phyloP scores from a whole-genome alignment of 2,329 filamentous ascomycete genomes.

The Pseudophaeomoniella oleicola region DNA sequence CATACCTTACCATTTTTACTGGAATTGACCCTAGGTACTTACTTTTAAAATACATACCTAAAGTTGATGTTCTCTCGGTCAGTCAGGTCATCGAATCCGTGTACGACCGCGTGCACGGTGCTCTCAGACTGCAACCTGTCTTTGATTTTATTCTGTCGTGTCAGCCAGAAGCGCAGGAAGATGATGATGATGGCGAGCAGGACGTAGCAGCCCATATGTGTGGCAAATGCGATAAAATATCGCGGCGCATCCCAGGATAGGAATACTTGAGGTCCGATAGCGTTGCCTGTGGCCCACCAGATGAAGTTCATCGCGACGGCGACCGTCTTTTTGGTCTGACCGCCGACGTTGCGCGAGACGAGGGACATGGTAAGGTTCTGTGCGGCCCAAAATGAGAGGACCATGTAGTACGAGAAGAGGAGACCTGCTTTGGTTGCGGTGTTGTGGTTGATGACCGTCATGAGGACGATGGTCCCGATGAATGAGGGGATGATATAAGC shows the following conservation, averaged over 20 bases:
- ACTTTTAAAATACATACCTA: slow-evolving; percentile 37
- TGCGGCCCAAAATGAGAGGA: slow-evolving; percentile 63
- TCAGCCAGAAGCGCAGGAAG: slow-evolving; percentile 44
- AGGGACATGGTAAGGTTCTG: slow-evolving; percentile 53
- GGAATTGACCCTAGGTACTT: too few relatives aligned
- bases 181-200: slow-evolving; percentile 44
- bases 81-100: slow-evolving; percentile 49
- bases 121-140: slow-evolving; percentile 22
- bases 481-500: slow-evolving; percentile 55
- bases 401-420: slow-evolving; percentile 61
- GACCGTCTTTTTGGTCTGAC: slow-evolving; percentile 58
- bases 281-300: slow-evolving; percentile 54
- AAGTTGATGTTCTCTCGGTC: slow-evolving; percentile 48
- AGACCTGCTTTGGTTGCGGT: slow-evolving; percentile 49
- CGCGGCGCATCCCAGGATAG: slow-evolving; percentile 43
- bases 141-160: slow-evolving; percentile 42
- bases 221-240: slow-evolving; percentile 56
- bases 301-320: slow-evolving; percentile 57
- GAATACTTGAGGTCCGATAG: slow-evolving; percentile 53
- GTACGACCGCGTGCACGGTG: not conserved
- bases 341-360: slow-evolving; percentile 55
- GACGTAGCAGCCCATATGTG: slow-evolving; percentile 54
- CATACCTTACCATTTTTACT: too few relatives aligned
- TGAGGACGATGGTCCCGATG: slow-evolving; percentile 56
- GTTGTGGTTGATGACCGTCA: slow-evolving; percentile 48